Conservation (phyloP, 1,139 yeast species). For the Suhomyces bribrorum region DNA sequence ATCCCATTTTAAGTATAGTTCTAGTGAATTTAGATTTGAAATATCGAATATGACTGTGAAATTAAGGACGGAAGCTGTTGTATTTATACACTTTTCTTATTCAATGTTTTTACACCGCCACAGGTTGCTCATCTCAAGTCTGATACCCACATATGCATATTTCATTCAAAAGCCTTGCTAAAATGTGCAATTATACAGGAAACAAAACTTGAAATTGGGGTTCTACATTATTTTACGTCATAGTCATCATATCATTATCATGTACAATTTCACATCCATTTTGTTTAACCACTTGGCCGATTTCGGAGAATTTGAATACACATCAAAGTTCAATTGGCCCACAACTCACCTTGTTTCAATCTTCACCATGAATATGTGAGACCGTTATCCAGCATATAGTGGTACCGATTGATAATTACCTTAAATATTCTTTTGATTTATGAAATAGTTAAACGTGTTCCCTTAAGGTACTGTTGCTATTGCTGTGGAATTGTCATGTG, state of each 20-base stretch:
- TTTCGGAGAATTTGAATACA: neutral
- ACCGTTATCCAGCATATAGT: no score
- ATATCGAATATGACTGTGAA: neutral
- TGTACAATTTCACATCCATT: neutral
- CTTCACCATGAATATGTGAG: no score
- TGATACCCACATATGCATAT: neutral
- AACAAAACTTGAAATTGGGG: neutral
- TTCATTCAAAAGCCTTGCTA: no score
- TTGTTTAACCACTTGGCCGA: neutral
- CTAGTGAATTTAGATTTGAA: neutral
- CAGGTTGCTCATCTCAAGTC: neutral
- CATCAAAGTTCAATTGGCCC: neutral
- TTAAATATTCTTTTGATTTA: no score
- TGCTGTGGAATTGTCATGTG: constrained; percentile 10
- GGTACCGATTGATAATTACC: no score
- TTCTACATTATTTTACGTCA: neutral
- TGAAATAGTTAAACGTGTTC: no score
- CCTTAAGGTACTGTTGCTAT: constrained; percentile 9
- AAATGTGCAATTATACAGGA: neutral
- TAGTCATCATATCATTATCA: neutral
- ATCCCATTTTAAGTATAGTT: constrained; percentile 35
- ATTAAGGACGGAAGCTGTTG: neutral
- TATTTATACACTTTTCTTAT: neutral
- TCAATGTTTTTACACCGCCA: neutral
- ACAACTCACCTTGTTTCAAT: no score